A percentile compares a stretch with the other conserved stretches of the same genome.
These are phyloP conservation scores for Catenaria anguillulae DNA, from an alignment of 371 early-diverging fungal genomes.

Conservation along the genomic window DNA sequence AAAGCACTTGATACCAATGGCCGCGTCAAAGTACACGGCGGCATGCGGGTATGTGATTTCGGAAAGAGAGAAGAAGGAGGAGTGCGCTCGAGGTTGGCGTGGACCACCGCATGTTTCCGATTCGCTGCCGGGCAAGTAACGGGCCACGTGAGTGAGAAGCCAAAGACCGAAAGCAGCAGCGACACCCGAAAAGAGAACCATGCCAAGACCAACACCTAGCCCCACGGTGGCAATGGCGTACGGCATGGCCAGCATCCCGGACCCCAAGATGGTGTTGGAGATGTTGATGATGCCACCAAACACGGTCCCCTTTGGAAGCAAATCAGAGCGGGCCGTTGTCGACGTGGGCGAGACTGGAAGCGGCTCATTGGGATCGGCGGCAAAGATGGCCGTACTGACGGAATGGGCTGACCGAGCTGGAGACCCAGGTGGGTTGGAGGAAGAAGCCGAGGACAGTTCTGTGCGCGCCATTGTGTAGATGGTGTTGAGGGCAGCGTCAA, in stretches of 20 bases:
- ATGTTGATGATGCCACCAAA: constrained; percentile 56
- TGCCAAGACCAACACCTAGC: constrained; percentile 56
- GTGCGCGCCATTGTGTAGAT: too few species aligned
- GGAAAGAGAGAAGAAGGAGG: constrained; percentile 81
- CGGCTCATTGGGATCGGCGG: too few species aligned
- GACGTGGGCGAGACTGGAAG: too few species aligned
- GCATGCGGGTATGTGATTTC: constrained; percentile 82
- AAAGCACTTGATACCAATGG: constrained; percentile 99
- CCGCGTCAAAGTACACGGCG: constrained; percentile 79
- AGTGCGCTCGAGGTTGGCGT: constrained; percentile 14
- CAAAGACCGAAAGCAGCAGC: constrained; percentile 72
- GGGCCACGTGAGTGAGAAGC: constrained; percentile 48
- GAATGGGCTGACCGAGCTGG: too few species aligned
- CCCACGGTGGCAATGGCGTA: constrained; percentile 76
- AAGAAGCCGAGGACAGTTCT: too few species aligned
- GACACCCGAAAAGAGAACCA: constrained; percentile 57
- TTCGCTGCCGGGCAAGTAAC: constrained; percentile 23
- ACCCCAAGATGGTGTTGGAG: constrained; percentile 84
- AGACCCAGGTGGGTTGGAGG: too few species aligned
- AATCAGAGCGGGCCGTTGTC: too few species aligned
- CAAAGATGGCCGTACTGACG: too few species aligned
- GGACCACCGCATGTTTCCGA: constrained; percentile 42
- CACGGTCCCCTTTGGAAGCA: too few species aligned
- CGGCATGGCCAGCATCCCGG: constrained; percentile 96
- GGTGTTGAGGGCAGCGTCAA: too few species aligned